Evolutionary conservation across 1,284 basidiomycete species (phyloP), one percentile per base, ranked within the genome.

Genomic region (Hortiboletus rubellus): DNA sequence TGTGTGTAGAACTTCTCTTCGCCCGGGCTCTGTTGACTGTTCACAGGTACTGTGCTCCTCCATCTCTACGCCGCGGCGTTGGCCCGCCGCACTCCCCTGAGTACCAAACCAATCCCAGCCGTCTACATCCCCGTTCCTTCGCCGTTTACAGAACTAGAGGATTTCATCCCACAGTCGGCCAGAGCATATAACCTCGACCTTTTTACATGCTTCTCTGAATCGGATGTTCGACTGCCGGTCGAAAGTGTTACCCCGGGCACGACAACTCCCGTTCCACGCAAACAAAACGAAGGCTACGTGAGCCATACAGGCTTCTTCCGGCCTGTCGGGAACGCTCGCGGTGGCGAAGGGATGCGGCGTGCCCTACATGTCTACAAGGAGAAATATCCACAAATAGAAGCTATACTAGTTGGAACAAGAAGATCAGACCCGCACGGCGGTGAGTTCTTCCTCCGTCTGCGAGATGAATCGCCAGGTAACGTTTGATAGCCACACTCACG

Each of bases 351-450:
- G 2, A 98, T 99, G 94, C 88, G 88, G 63, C 77, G 81, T 46
- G 96, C 92, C 6, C 76, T 99, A 18, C 77, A 83, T 57, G 74
- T 79, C 34, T 99, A 97, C 77, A 86, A 94, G 69, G 76, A 75
- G 33, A 76, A 70, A 54, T 85, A 82, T 67, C 83, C 84, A 48
- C 75, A 82, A 27, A 81, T 96, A 46, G 81, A 82, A 48, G 94
- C 91, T 2, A 92, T 98, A 27, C 75, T 99, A 37, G 86, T 99
- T 43, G 96, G 96, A 2, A 97, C 94, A 5, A 78, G 96, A 55
- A 76, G 88, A 60, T 83, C 84, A 5, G 96, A 99, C 76, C 96
- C 96, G 2, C 94, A 98, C 73, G 95, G 96, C 69, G 89, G 94
- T 94, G 63, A 72, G 86, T 78, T 22, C 22, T 45, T 51, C 18